Conservation (phyloP, 805 yeast species). For the Nakazawaea sp. region DNA sequence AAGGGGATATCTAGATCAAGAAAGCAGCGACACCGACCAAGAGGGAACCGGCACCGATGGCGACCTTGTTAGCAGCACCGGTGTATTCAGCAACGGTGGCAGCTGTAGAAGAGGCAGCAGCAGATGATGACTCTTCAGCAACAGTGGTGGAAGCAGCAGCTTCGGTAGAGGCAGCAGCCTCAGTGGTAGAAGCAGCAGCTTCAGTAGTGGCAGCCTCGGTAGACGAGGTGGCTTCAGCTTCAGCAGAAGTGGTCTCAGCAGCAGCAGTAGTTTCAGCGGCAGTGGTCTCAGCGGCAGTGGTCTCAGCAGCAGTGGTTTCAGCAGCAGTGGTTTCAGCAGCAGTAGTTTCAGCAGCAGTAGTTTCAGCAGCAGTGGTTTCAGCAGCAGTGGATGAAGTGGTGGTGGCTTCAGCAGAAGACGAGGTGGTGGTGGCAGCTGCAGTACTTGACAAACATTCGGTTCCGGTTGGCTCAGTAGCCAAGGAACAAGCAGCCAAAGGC, state of each 20-base stretch:
- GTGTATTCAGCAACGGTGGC: slow-evolving; percentile 8
- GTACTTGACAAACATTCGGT: slow-evolving; percentile 14
- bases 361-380: slow-evolving; percentile 11
- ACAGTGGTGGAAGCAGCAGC: slow-evolving; percentile 2
- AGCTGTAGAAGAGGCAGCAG: background rate
- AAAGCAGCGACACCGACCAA: slow-evolving; percentile 15
- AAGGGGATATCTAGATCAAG: slow-evolving; percentile 14
- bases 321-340: slow-evolving; percentile 17
- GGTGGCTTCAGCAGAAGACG: slow-evolving; percentile 12
- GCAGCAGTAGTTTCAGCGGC: slow-evolving; percentile 11
- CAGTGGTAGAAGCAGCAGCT: slow-evolving; percentile 10
- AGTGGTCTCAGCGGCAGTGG: slow-evolving; percentile 11
- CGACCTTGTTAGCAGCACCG: slow-evolving; percentile 13
- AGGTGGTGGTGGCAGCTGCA: slow-evolving; percentile 13
- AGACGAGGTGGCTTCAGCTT: slow-evolving; percentile 8
- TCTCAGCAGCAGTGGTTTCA: slow-evolving; percentile 20
- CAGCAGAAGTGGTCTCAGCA: slow-evolving; percentile 10
- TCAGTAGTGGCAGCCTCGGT: slow-evolving; percentile 10
- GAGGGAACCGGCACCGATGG: slow-evolving; percentile 16
- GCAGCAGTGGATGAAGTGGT: slow-evolving; percentile 12
- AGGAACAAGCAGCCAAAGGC: slow-evolving; percentile 25
- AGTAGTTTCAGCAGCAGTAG: slow-evolving; percentile 10
- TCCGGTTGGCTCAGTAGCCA: slow-evolving; percentile 31
- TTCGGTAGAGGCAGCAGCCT: slow-evolving; percentile 9
- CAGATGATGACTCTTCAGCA: background rate